Evolutionary conservation across 2,329 filamentous ascomycete species (phyloP).

Genomic region (Aspergillus eucalypticola): DNA sequence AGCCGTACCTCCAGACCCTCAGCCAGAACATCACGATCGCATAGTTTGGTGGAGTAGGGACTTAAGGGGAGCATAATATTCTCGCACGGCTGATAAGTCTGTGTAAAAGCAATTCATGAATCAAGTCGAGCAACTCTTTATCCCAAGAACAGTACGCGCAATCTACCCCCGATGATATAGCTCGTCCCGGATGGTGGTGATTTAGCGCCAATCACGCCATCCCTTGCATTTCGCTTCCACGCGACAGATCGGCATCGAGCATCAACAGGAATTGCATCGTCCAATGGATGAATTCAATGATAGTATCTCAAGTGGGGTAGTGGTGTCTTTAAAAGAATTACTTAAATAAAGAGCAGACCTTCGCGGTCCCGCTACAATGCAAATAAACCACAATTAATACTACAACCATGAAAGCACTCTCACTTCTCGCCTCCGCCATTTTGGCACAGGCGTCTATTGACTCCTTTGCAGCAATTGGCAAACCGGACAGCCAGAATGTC

Average conservation of each 20-base stretch:
- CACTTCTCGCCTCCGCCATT: not conserved
- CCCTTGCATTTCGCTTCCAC: not conserved
- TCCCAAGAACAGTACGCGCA: too few species aligned
- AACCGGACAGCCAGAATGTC: not conserved
- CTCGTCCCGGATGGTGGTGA: not conserved
- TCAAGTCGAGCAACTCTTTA: too few species aligned
- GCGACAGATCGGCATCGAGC: not conserved
- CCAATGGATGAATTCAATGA: too few species aligned
- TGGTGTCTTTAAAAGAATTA: too few species aligned
- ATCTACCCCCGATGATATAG: too few species aligned
- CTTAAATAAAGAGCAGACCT: too few species aligned
- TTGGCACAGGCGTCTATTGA: not conserved
- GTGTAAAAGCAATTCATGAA: not conserved
- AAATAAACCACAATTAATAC: not conserved
- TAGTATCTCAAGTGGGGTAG: too few species aligned
- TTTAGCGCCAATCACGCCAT: not conserved
- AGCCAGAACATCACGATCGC: not conserved
- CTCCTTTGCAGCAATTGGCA: too few species aligned
- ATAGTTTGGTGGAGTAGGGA: not conserved
- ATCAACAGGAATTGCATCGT: too few species aligned
- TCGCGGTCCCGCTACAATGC: not conserved
- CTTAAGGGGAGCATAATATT: too few species aligned
- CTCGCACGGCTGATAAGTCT: too few species aligned
- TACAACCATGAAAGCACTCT: not conserved
- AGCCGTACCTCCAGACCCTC: not conserved